Evolutionary conservation across 306 rosid species (phyloP), one percentile per base, ranked within the genome.

Genomic region (Vigna angularis): DNA sequence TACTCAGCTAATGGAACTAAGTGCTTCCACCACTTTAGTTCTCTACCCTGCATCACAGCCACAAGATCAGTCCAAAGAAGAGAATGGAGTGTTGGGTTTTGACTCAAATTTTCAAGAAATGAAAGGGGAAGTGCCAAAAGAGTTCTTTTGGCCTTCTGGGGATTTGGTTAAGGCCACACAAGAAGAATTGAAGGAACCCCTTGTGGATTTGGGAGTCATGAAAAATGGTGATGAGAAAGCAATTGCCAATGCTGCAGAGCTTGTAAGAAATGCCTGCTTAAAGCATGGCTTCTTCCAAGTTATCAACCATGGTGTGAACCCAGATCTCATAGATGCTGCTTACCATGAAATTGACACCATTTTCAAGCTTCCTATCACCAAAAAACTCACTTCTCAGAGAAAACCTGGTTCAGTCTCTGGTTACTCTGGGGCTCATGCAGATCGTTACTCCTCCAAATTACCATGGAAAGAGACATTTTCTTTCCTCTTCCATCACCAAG

Each of bases 381-480:
- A 70, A 82, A 91, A 91, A 77, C 68, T 81, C 1, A 49, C 82
- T 11, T 81, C 77, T 3, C 24, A 82, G 47, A 87, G 84, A 47
- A 83, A 84, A 20, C 85, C 85, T 0, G 96, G 93, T 16, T 45
- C 61, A 1, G 58, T 85, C 2, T 64, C 81, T 0, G 96, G 96
- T 0, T 91, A 91, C 24, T 89, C 96, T 0, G 93, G 93, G 11
- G 93, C 93, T 55, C 96, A 91, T 82, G 89, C 96, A 3, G 89
- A 91, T 61, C 87, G 96, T 0, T 91, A 65, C 16, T 72, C 88
- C 0, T 82, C 93, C 1, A 91, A 89, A 59, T 63, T 91, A 81
- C 96, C 93, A 7, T 91, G 96, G 96, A 91, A 91, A 55, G 96
- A 91, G 77, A 91, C 90, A 0, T 91, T 90, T 24, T 86, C 94